These are phyloP conservation scores for Candida maltosa DNA, from an alignment of 805 yeast genomes.

Conservation along the genomic window DNA sequence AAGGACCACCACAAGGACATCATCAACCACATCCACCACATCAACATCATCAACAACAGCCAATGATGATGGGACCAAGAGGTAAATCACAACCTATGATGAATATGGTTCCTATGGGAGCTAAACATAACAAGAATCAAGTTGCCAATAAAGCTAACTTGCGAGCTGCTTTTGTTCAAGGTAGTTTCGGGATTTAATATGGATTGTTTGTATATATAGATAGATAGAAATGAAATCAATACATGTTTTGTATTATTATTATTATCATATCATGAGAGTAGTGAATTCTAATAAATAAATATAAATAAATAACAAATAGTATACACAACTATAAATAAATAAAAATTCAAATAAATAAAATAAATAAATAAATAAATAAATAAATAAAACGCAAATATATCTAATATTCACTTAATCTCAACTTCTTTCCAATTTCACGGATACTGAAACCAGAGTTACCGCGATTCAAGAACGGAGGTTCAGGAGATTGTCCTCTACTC, in stretches of 20 bases:
- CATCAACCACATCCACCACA: slow-evolving; percentile 6
- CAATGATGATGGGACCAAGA: no score
- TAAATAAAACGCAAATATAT: slow-evolving; percentile 8
- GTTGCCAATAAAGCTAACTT: slow-evolving; percentile 52
- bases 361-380: slow-evolving; percentile 10
- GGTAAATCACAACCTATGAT: no score
- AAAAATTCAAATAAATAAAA: slow-evolving; percentile 3
- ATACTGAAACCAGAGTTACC: slow-evolving; percentile 38
- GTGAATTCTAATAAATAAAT: slow-evolving; percentile 1
- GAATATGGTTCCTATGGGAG: slow-evolving; percentile 45
- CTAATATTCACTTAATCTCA: slow-evolving; percentile 61
- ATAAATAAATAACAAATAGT: slow-evolving; percentile 1
- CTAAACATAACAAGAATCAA: slow-evolving; percentile 33
- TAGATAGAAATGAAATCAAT: neutral
- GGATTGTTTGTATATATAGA: no score
- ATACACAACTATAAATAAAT: slow-evolving; percentile 5
- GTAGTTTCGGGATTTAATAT: slow-evolving; percentile 61
- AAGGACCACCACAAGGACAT: slow-evolving; percentile 15
- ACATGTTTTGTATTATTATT: neutral
- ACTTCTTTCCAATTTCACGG: slow-evolving; percentile 62
- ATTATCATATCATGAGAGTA: neutral
- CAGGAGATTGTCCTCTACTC: slow-evolving; percentile 58
- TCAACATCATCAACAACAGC: neutral
- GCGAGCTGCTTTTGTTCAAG: slow-evolving; percentile 62
- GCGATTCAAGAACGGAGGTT: slow-evolving; percentile 43